Conservation (phyloP, 305 asterid genomes). For the Ilex paraguariensis region DNA sequence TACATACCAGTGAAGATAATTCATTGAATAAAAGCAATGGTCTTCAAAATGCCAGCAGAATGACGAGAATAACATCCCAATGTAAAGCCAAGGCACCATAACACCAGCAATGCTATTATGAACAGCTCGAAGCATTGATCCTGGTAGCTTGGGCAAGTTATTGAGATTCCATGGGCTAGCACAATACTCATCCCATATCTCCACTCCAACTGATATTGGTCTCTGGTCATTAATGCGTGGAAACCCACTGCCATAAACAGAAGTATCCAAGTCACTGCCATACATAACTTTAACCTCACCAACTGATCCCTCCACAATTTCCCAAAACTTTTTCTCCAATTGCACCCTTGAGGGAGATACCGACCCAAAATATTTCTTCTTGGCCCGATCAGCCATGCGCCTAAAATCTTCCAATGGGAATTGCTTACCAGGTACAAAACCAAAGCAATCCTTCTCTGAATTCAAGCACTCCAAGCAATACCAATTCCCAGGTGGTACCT, state of each 20-base stretch:
- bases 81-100: slow-evolving; percentile 96
- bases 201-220: slow-evolving; percentile 48
- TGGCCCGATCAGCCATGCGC: slow-evolving; percentile 87
- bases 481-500: slow-evolving; percentile 90
- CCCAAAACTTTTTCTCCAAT: slow-evolving; percentile 94
- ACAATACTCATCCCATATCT: slow-evolving; percentile 77
- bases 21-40: slow-evolving; percentile 97
- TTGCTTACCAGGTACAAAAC: slow-evolving; percentile 86
- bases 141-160: slow-evolving; percentile 87
- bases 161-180: slow-evolving; percentile 91
- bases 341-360: slow-evolving; percentile 57
- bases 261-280: slow-evolving; percentile 94
- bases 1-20: slow-evolving; percentile 90
- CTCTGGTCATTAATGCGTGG: slow-evolving; percentile 57
- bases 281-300: slow-evolving; percentile 93
- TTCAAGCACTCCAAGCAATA: slow-evolving; percentile 89
- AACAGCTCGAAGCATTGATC: slow-evolving; percentile 85
- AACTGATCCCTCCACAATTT: slow-evolving; percentile 86
- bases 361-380: slow-evolving; percentile 90
- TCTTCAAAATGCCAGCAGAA: slow-evolving; percentile 99
- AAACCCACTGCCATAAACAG: slow-evolving; percentile 88
- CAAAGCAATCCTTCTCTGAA: slow-evolving; percentile 87
- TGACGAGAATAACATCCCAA: slow-evolving; percentile 93
- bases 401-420: slow-evolving; percentile 74
- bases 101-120: slow-evolving; percentile 93